Base-by-base conservation (phyloP, 1,284 basidiomycete species). In the Fomitopsis palustris region DNA sequence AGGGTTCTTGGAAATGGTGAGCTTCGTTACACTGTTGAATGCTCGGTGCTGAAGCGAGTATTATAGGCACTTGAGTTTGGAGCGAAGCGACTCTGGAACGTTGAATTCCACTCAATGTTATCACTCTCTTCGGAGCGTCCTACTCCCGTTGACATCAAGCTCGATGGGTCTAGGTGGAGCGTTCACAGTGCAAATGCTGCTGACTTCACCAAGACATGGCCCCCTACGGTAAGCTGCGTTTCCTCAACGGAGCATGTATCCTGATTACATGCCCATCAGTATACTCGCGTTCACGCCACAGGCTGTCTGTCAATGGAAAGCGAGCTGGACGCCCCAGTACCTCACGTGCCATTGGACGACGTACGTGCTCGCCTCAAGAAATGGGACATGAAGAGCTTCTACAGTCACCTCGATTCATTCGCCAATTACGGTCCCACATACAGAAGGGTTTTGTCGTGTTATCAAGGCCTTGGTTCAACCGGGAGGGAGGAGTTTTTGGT, bases 1-100 rank as follows among this genome's bases (percentile, higher is more conserved):
- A 17, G 79, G 75, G 1, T 80, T 69, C 59, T 55, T 80, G 2
- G 79, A 80, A 59, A 76, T 78, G 74, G 78, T 79, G 61, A 17
- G 64, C 21, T 42, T 25, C 8, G 17, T 23, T 16, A 17, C 45
- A 6, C 7, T 31, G 6, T n/a, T 9, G 10, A 16, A 49, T 4
- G 31, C 9, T n/a, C 8, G 16, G 12, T 10, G 38, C 39, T 58
- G 27, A 47, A 37, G 23, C n/a, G n/a, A 16, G 29, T 41, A 14
- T 41, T n/a, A 23, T 37, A 61, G 62, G 61, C 63, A 41, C 53
- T 67, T 17, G 64, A 72, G 51, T 64, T 65, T 47, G 71, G 71
- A 1, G 70, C 69, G 1, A 51, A 54, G 12, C 58, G 52, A 17
- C 45, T 70, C 5, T 67, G 61, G 60, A 58, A 72, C 25, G 61